Base-by-base conservation (phyloP, 164 flowering plant genomes). In the Magnolia kwangsiensis region DNA sequence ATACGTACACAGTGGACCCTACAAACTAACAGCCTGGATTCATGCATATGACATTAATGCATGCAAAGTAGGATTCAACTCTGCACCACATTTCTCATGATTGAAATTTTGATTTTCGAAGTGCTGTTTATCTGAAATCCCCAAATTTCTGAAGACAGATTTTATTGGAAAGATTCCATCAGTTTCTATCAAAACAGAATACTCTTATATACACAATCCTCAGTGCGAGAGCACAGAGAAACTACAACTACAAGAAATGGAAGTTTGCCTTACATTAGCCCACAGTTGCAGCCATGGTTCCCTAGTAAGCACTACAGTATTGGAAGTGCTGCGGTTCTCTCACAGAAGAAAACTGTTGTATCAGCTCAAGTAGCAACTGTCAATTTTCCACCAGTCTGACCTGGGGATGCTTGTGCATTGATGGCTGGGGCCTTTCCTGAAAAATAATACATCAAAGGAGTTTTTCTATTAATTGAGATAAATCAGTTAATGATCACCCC, bases 391-490 rank as follows among this genome's bases (percentile, higher is more conserved):
- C 67, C 77, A 4, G 78, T 78, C 55, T 76, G 82, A 20, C 78
- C 58, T 21, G 65, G 66, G 67, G 76, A 77, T 19, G 69, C 71
- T 68, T 74, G 76, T 19, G 81, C 19, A 73, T 74, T 84, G 55
- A 71, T 21, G 18, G 72, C 21, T 37, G 78, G 78, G 50, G 73
- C 50, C 72, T 63, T 86, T 66, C 82, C 88, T 86, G 88, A 50
- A 74, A 78, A 29, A 27, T 4, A 55, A 55, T 11, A 55, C 61
- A 55, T 16, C 18, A 10, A 55, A 55, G 61, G 13, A 10, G 45
- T 37, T 37, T 37, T 5, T 37, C 45, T 24, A 67, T 31, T 29
- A 18, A 1, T 31, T 19, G 27, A 31, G 10, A 31, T 19, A 64
- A 67, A 31, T 31, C n/a, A 14, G 50, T 37, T 5, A 37, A 3